Evolutionary conservation across 208 protist genomes (phyloP).

Genomic region (Trypanosoma congolense): DNA sequence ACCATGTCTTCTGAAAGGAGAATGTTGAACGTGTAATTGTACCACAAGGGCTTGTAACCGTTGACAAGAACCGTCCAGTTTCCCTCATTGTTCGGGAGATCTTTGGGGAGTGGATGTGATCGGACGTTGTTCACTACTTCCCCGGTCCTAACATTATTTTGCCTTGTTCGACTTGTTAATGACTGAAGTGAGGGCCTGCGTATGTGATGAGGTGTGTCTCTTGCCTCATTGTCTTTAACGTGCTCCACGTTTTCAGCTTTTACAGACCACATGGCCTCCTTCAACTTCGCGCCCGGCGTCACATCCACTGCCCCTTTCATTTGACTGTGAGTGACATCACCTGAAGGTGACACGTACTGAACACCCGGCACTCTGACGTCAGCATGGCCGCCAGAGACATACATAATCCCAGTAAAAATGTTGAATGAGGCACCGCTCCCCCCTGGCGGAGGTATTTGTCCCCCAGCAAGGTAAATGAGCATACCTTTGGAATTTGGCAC

Average conservation of each 20-base stretch:
- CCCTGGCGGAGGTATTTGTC: constrained; percentile 20
- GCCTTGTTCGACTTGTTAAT: too few relatives aligned
- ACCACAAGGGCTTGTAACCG: constrained; percentile 44
- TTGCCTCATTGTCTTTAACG: too few relatives aligned
- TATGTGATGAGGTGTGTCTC: too few relatives aligned
- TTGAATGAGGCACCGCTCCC: constrained; percentile 14
- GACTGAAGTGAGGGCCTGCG: too few relatives aligned
- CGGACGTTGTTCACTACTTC: too few relatives aligned
- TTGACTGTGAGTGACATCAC: background rate
- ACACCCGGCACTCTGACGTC: constrained; percentile 12
- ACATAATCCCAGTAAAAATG: constrained; percentile 22
- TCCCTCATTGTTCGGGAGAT: constrained; percentile 27
- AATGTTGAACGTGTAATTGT: constrained; percentile 44
- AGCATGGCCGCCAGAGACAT: constrained; percentile 11
- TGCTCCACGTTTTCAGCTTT: too few relatives aligned
- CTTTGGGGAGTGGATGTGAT: background rate
- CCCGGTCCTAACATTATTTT: too few relatives aligned
- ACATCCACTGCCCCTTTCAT: background rate
- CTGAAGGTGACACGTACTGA: constrained; percentile 15
- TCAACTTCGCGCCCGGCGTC: background rate
- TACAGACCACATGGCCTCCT: too few relatives aligned
- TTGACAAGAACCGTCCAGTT: constrained; percentile 27
- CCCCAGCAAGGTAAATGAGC: constrained; percentile 20
- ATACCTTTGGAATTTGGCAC: constrained; percentile 8
- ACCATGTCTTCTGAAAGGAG: constrained; percentile 20